Evolutionary conservation across 495 filamentous ascomycete genomes (phyloP).

Genomic region (Podospora comata): DNA sequence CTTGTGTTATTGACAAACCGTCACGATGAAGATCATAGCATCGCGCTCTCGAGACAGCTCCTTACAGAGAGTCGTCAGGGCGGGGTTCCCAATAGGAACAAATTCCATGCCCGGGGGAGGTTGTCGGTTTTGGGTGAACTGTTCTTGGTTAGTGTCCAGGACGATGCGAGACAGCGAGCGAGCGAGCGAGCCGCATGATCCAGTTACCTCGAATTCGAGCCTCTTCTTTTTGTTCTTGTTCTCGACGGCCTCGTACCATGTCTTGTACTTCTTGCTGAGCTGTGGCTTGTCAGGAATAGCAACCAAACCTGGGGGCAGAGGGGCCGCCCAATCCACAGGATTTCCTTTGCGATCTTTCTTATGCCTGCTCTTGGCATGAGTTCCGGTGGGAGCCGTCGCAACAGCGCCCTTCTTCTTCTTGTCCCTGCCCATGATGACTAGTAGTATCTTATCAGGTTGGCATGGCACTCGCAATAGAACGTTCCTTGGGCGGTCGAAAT

Average conservation of each 20-base stretch:
- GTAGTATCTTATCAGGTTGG: neutral
- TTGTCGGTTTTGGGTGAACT: slow-evolving; percentile 44
- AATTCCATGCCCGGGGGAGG: slow-evolving; percentile 79
- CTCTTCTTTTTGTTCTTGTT: slow-evolving; percentile 58
- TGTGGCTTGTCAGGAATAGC: slow-evolving; percentile 32
- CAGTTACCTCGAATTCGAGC: slow-evolving; percentile 46
- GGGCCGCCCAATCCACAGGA: slow-evolving; percentile 32
- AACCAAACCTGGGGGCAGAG: slow-evolving; percentile 31
- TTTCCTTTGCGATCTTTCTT: slow-evolving; percentile 31
- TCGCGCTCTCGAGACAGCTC: slow-evolving; percentile 68
- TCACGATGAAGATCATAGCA: slow-evolving; percentile 71
- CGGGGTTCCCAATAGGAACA: slow-evolving; percentile 76
- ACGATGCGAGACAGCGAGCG: neutral
- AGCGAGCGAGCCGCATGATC: neutral
- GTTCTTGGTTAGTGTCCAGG: slow-evolving; percentile 26
- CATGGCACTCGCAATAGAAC: neutral
- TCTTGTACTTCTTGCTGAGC: slow-evolving; percentile 48
- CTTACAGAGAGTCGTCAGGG: slow-evolving; percentile 72
- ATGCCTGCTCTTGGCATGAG: slow-evolving; percentile 36
- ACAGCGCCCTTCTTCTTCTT: slow-evolving; percentile 26
- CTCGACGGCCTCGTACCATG: slow-evolving; percentile 53
- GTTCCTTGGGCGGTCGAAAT: neutral
- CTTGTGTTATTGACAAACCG: slow-evolving; percentile 51
- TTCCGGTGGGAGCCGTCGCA: slow-evolving; percentile 17
- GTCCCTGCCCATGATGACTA: slow-evolving; percentile 32